Conservation (phyloP, 2,329 filamentous ascomycete genomes). For the Colletotrichum sansevieriae region DNA sequence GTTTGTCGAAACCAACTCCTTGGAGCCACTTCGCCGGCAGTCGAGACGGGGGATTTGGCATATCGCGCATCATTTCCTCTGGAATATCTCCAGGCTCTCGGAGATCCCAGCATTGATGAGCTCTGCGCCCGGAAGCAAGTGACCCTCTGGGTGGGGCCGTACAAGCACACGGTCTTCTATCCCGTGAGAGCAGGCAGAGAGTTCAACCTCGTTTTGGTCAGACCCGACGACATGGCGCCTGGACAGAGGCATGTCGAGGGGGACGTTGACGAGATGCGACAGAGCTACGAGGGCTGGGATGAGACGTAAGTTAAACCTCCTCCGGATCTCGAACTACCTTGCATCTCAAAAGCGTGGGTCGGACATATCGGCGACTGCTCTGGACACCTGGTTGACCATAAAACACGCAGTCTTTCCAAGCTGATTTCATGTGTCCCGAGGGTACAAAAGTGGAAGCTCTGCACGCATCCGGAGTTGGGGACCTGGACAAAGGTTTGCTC, state of each 20-base stretch:
- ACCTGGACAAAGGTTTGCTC: conserved; percentile 17
- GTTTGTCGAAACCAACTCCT: conserved; percentile 28
- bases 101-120: conserved; percentile 5
- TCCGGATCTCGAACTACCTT: not conserved
- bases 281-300: conserved; percentile 29
- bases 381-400: not conserved
- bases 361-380: not conserved
- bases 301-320: conserved; percentile 15
- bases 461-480: conserved; percentile 14
- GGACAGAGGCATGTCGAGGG: not conserved
- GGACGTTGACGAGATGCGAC: conserved; percentile 31
- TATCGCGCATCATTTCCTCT: conserved; percentile 14
- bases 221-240: not conserved
- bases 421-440: conserved; percentile 19
- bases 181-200: conserved; percentile 26
- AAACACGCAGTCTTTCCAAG: conserved; percentile 13
- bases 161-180: conserved; percentile 13
- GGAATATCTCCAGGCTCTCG: conserved; percentile 21
- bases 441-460: conserved; percentile 37
- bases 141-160: conserved; percentile 23
- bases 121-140: conserved; percentile 24
- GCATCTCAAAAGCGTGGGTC: not conserved
- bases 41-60: conserved; percentile 17
- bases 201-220: conserved; percentile 27
- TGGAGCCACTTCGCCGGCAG: conserved; percentile 4